Evolutionary conservation across 257 asterid species (phyloP), one percentile per base, ranked within the genome.

Genomic region (Misopates orontium): DNA sequence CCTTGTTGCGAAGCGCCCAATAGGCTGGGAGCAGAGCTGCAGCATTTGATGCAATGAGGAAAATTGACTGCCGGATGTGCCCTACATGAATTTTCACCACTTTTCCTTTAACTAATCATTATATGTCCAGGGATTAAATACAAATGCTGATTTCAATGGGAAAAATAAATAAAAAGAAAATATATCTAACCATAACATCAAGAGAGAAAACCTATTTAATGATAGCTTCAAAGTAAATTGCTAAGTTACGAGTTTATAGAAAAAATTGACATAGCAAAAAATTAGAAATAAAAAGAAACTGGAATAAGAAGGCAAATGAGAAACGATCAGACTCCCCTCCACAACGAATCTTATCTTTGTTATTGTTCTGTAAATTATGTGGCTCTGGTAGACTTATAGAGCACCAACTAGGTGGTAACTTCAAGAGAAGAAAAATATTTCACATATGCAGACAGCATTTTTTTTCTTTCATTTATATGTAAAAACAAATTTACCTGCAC

Each of bases 1-100:
- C 98, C 99, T 84, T 94, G 64, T 85, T 82, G 52, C 95, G 96
- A 68, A 94, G 96, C 64, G 97, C 82, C 96, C 95, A 90, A 73
- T 81, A 94, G 64, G 98, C 95, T 17, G 99, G 99, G 15, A 94
- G 92, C 49, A 90, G 68, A 23, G 97, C 95, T n/a, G 96, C 99
- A 64, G 87, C 95, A 72, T 94, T 94, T 45, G 99, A 90, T 66
- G 90, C 97, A 73, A 94, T 86, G 45, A 94, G 97, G 73, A 85
- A 79, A 65, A 88, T 82, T 9, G 99, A 90, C 47, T 94, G 97
- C 77, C 75, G 75, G 67, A 85, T 69, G 75, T 86, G 98, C 71
- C 97, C 99, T 94, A 74, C 83, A 83, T 15, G 77, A 72, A 73
- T 68, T 79, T 75, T 75, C 82, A 66, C 47, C 81, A 72, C 56